Evolutionary conservation across 345 rosid genomes (phyloP).

Genomic region (Sonneratia alba): DNA sequence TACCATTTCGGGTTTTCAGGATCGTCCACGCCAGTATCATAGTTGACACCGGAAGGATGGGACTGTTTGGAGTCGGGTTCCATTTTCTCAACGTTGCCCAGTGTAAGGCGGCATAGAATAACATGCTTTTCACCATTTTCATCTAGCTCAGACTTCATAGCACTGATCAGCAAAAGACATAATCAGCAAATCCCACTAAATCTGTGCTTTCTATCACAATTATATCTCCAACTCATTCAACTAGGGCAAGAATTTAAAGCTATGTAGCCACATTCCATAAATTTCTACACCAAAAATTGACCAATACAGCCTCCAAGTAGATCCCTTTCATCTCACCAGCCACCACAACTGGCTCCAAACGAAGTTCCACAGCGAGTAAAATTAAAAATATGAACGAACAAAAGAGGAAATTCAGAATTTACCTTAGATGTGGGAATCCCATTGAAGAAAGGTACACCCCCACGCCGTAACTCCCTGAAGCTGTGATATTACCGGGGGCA

Average conservation of each 20-base stretch:
- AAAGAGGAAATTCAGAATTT: neutral
- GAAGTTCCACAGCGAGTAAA: neutral
- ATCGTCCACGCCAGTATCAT: constrained; percentile 38
- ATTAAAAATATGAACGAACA: neutral
- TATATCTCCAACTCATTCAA: neutral
- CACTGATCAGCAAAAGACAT: constrained; percentile 16
- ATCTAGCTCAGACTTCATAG: constrained; percentile 23
- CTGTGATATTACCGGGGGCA: constrained; percentile 13
- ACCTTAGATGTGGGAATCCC: constrained; percentile 27
- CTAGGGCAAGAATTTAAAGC: neutral
- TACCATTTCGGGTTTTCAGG: constrained; percentile 27
- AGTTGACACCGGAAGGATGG: constrained; percentile 22
- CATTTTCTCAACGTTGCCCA: constrained; percentile 39
- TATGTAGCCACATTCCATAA: neutral
- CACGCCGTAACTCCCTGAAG: constrained; percentile 18
- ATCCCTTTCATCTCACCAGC: neutral
- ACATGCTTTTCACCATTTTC: constrained; percentile 35
- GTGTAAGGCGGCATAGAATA: constrained; percentile 31
- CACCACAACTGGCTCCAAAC: neutral
- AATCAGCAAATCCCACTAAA: neutral
- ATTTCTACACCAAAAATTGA: neutral
- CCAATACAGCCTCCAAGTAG: neutral
- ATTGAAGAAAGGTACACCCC: constrained; percentile 33
- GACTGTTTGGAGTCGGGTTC: constrained; percentile 28
- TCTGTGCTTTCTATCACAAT: neutral